phyloP scores from a whole-genome alignment of 2,329 filamentous ascomycete species.

The Fusarium sp. region DNA sequence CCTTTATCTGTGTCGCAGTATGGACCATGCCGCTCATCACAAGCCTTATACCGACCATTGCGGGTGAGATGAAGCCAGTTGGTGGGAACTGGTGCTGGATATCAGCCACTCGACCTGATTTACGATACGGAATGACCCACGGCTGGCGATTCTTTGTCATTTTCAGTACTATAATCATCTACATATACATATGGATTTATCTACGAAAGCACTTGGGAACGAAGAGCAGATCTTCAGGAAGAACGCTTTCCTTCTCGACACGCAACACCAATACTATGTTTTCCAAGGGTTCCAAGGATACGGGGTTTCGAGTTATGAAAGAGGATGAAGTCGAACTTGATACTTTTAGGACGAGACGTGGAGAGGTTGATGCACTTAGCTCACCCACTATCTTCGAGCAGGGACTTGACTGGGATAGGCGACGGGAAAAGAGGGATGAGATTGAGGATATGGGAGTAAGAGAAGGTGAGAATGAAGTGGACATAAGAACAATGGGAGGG shows the following conservation, averaged over 20 bases:
- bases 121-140: constrained; percentile 61
- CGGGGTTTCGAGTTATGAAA: constrained; percentile 25
- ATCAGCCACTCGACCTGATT: constrained; percentile 50
- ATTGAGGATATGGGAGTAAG: constrained; percentile 5
- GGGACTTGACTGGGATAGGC: neutral
- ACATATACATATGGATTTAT: constrained; percentile 56
- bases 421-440: constrained; percentile 16
- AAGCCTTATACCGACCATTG: constrained; percentile 35
- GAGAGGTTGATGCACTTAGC: neutral
- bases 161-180: constrained; percentile 56
- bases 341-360: constrained; percentile 10
- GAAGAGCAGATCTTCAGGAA: neutral
- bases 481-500: neutral
- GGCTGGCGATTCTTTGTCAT: constrained; percentile 62
- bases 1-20: constrained; percentile 33
- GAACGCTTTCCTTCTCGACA: constrained; percentile 12
- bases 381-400: constrained; percentile 19
- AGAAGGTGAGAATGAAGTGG: constrained; percentile 13
- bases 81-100: constrained; percentile 66
- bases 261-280: constrained; percentile 14
- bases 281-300: constrained; percentile 19
- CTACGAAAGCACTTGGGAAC: constrained; percentile 27
- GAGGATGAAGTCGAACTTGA: constrained; percentile 32
- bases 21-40: constrained; percentile 42
- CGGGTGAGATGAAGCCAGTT: constrained; percentile 49